Conservation (phyloP, 148 eudicot species). For the Cornus controversa region DNA sequence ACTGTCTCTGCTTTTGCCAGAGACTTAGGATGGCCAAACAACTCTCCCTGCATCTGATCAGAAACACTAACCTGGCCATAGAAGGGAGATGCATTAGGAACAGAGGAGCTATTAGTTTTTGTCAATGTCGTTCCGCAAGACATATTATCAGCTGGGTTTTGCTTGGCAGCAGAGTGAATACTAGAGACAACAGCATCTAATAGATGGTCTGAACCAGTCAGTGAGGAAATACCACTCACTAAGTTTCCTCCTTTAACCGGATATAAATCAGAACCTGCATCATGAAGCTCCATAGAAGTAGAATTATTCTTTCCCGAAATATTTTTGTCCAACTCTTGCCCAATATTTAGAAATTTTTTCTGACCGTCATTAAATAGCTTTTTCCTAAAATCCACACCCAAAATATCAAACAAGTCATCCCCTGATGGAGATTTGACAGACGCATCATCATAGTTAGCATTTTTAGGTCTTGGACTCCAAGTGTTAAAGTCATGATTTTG, state of each 20-base stretch:
- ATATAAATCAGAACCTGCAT: constrained; percentile 31
- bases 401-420: constrained; percentile 84
- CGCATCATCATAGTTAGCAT: constrained; percentile 35
- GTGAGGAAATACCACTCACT: constrained; percentile 49
- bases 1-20: constrained; percentile 35
- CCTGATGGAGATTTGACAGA: constrained; percentile 43
- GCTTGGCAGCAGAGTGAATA: constrained; percentile 42
- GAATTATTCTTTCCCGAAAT: constrained; percentile 23
- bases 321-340: constrained; percentile 17
- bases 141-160: constrained; percentile 47
- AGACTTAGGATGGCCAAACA: constrained; percentile 49
- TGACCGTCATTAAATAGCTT: constrained; percentile 42
- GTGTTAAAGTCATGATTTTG: constrained; percentile 18
- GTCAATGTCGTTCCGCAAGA: constrained; percentile 63
- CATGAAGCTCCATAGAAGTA: constrained; percentile 25
- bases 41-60: constrained; percentile 42
- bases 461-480: constrained; percentile 20
- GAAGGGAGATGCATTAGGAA: constrained; percentile 36
- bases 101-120: constrained; percentile 49
- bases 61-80: constrained; percentile 33
- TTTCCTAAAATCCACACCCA: constrained; percentile 67
- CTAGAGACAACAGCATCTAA: constrained; percentile 85
- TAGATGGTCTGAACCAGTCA: constrained; percentile 54
- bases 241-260: constrained; percentile 40
- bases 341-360: constrained; percentile 16